Percentiles rank a stretch among this genome's conserved stretches.
These are phyloP conservation scores for Claviceps africana DNA, from an alignment of 2,329 filamentous ascomycete species.

Conservation along the genomic window DNA sequence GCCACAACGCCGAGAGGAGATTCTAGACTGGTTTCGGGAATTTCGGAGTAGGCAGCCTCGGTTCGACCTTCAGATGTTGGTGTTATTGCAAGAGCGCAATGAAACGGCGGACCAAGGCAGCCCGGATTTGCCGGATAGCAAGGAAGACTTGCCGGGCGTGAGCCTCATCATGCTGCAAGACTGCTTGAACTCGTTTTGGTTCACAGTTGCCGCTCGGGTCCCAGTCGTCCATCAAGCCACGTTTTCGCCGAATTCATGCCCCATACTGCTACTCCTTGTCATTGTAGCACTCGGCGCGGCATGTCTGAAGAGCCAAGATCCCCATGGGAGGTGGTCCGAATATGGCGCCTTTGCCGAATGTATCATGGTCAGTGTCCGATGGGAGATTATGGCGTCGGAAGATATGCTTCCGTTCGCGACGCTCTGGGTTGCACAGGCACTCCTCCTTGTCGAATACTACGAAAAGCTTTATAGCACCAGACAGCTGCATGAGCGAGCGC, in stretches of 20 bases:
- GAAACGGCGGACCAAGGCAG: neutral
- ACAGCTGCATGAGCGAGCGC: slow-evolving; percentile 57
- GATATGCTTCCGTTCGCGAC: slow-evolving; percentile 75
- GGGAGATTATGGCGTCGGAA: slow-evolving; percentile 69
- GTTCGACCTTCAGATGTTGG: slow-evolving; percentile 20
- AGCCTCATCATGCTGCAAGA: slow-evolving; percentile 72
- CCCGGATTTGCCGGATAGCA: slow-evolving; percentile 9
- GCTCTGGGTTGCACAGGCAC: slow-evolving; percentile 76
- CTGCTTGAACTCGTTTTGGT: slow-evolving; percentile 79
- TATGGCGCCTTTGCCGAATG: slow-evolving; percentile 38
- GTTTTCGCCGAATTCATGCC: slow-evolving; percentile 67
- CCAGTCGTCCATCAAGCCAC: slow-evolving; percentile 82
- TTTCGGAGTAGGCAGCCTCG: slow-evolving; percentile 31
- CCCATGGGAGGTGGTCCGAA: slow-evolving; percentile 32
- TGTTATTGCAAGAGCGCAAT: slow-evolving; percentile 20
- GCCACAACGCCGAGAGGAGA: slow-evolving; percentile 30
- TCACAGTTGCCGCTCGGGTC: slow-evolving; percentile 69
- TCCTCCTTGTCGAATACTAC: slow-evolving; percentile 73
- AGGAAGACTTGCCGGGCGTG: slow-evolving; percentile 35
- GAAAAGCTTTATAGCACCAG: slow-evolving; percentile 86
- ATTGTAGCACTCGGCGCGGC: slow-evolving; percentile 78
- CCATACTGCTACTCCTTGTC: slow-evolving; percentile 60
- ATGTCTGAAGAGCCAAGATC: slow-evolving; percentile 54
- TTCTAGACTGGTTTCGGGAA: slow-evolving; percentile 28
- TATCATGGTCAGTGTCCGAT: slow-evolving; percentile 59